A percentile compares a stretch with the other conserved stretches of the same genome.
phyloP scores from a whole-genome alignment of 2,329 filamentous ascomycete genomes.

The Bipolaris cookei region DNA sequence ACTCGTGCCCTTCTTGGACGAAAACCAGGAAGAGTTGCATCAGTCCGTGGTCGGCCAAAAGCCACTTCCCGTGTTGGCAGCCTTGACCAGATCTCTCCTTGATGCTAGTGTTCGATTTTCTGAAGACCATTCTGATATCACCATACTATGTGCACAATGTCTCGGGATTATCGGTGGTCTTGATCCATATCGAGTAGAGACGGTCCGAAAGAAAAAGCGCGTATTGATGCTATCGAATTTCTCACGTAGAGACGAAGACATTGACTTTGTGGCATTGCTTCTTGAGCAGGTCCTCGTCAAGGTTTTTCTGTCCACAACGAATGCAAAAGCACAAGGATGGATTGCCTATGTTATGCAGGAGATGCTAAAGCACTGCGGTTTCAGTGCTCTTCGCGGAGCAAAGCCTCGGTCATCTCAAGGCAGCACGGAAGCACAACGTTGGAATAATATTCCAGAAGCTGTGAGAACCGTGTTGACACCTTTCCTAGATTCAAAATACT shows the following conservation, averaged over 20 bases:
- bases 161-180: constrained; percentile 89
- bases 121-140: constrained; percentile 69
- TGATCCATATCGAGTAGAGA: constrained; percentile 88
- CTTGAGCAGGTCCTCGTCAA: constrained; percentile 88
- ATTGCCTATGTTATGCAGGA: constrained; percentile 95
- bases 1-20: constrained; percentile 73
- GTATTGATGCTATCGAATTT: constrained; percentile 91
- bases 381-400: constrained; percentile 63
- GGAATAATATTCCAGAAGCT: constrained; percentile 76
- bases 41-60: constrained; percentile 82
- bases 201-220: constrained; percentile 76
- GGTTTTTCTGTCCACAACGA: constrained; percentile 87
- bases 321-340: constrained; percentile 86
- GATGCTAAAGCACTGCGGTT: constrained; percentile 77
- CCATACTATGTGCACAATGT: constrained; percentile 76
- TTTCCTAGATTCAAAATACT: constrained; percentile 84
- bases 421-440: constrained; percentile 72
- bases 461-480: constrained; percentile 84
- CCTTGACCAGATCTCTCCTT: constrained; percentile 77
- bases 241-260: constrained; percentile 74
- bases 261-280: constrained; percentile 84
- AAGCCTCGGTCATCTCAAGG: constrained; percentile 60
- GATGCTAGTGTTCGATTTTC: constrained; percentile 86
- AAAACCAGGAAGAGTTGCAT: constrained; percentile 79
- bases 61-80: constrained; percentile 74